Evolutionary conservation across 225 moss, liverwort and hornwort species (phyloP), one percentile per base, ranked within the genome.

Genomic region (Bryum argenteum): DNA sequence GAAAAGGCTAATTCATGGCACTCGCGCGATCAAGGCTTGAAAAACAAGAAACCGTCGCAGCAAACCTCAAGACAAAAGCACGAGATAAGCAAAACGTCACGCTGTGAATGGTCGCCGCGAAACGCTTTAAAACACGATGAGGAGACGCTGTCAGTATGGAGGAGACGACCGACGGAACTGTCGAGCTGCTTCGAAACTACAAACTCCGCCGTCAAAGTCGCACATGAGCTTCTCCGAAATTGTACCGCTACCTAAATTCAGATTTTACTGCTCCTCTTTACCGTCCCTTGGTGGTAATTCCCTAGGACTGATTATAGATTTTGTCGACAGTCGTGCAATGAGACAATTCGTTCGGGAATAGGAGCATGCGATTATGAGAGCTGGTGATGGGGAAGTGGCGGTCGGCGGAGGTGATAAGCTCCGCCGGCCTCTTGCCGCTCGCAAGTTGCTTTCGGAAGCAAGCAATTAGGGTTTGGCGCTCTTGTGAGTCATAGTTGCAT

Each of bases 71-170:
- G 23, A 43, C 10, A 1, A 44, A 42, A 38, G 19, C 37, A 43
- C 16, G 15, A 10, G 20, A 72, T 20, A 11, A 28, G 58, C 42
- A 43, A 74, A 77, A 65, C 70, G 77, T 38, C 73, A 73, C 19
- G 8, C 33, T 42, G 38, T 51, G 52, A 74, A 75, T 67, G 63
- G 70, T 8, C 75, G 66, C 78, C 57, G 62, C 50, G 61, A 66
- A 74, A 78, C 75, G 75, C 37, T 38, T 20, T 10, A 20, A 9
- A 59, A 22, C 16, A 11, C 15, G 1, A 2, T 13, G 6, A 1
- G 5, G n/a, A 33, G 0, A 1, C 62, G 1, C 7, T 2, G 2
- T 15, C 0, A 6, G 17, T 17, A 18, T 2, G 24, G 48, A 20
- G 23, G 43, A 40, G 41, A 11, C 41, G 59, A 19, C n/a, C n/a